Evolutionary conservation across 106 monocot genomes (phyloP).

Genomic region (Chionographis japonica): DNA sequence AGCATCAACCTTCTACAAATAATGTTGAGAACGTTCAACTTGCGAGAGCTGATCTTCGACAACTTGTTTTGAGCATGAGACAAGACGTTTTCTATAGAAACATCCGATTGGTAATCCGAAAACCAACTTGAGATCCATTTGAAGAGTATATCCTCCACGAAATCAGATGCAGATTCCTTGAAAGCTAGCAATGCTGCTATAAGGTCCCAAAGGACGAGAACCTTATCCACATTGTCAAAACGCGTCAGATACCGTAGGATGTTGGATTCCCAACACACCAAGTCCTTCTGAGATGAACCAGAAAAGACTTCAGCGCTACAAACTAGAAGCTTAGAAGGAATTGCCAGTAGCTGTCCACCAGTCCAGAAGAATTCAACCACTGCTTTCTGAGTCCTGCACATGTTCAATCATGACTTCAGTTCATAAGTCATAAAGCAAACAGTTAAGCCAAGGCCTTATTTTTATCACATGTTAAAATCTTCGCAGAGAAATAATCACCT

Average conservation of each 20-base stretch:
- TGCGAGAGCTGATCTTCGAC: slow-evolving; percentile 35
- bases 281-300: slow-evolving; percentile 27
- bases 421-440: neutral
- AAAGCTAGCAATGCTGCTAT: slow-evolving; percentile 36
- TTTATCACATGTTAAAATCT: neutral
- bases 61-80: slow-evolving; percentile 17
- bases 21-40: slow-evolving; percentile 61
- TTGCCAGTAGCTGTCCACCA: slow-evolving; percentile 29
- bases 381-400: slow-evolving; percentile 74
- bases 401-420: slow-evolving; percentile 2
- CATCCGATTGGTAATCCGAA: slow-evolving; percentile 9
- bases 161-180: slow-evolving; percentile 28
- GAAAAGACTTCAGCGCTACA: neutral
- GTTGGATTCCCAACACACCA: slow-evolving; percentile 50
- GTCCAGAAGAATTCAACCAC: slow-evolving; percentile 67
- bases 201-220: slow-evolving; percentile 61
- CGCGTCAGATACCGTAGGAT: slow-evolving; percentile 51
- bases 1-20: slow-evolving; percentile 62
- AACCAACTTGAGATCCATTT: slow-evolving; percentile 77
- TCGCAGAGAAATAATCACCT: slow-evolving; percentile 29
- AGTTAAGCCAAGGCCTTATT: neutral
- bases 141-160: slow-evolving; percentile 39
- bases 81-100: slow-evolving; percentile 36
- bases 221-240: slow-evolving; percentile 40
- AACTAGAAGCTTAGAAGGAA: slow-evolving; percentile 17